Percentiles rank a stretch among this genome's conserved stretches.
phyloP scores from a whole-genome alignment of 2,329 filamentous ascomycete species.

The Plenodomus biglobosus region DNA sequence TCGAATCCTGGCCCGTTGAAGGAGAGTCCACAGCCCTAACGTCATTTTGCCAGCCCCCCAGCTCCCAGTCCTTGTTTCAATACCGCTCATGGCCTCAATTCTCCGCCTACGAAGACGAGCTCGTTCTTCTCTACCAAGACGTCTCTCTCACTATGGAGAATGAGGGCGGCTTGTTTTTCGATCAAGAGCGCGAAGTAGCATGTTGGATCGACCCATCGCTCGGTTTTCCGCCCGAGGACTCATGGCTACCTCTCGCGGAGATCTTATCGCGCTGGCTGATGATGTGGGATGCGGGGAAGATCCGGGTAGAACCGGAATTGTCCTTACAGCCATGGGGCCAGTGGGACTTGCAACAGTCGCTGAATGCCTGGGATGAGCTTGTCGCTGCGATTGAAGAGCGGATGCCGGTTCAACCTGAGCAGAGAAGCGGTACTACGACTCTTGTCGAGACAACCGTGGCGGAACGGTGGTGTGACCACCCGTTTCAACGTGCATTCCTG shows the following conservation, averaged over 20 bases:
- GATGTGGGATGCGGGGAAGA: slow-evolving; percentile 6
- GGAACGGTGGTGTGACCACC: slow-evolving; percentile 3
- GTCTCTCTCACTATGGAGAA: slow-evolving; percentile 3
- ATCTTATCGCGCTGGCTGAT: slow-evolving; percentile 5
- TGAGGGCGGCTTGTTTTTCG: slow-evolving; percentile 3
- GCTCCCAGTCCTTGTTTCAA: slow-evolving; percentile 4
- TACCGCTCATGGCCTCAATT: slow-evolving; percentile 6
- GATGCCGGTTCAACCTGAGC: slow-evolving; percentile 3
- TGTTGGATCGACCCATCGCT: slow-evolving; percentile 4
- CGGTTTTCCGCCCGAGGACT: slow-evolving; percentile 2
- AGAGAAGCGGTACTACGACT: slow-evolving; percentile 1
- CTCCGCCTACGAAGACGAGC: slow-evolving; percentile 4
- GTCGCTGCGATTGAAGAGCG: slow-evolving; percentile 4
- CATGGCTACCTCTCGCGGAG: slow-evolving; percentile 1
- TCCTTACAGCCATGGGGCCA: slow-evolving; percentile 2
- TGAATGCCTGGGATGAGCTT: slow-evolving; percentile 3
- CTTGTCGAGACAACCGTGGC: slow-evolving; percentile 2
- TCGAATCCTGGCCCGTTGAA: slow-evolving; percentile 3
- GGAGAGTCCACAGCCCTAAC: slow-evolving; percentile 3
- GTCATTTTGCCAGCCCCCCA: slow-evolving; percentile 5
- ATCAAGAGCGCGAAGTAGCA: slow-evolving; percentile 6
- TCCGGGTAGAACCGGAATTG: background rate
- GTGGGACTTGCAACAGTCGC: slow-evolving; percentile 4
- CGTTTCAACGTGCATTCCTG: slow-evolving; percentile 4
- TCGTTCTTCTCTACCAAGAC: slow-evolving; percentile 6